Evolutionary conservation across 768 basidiomycete species (phyloP).

Genomic region (Mycena galericulata): DNA sequence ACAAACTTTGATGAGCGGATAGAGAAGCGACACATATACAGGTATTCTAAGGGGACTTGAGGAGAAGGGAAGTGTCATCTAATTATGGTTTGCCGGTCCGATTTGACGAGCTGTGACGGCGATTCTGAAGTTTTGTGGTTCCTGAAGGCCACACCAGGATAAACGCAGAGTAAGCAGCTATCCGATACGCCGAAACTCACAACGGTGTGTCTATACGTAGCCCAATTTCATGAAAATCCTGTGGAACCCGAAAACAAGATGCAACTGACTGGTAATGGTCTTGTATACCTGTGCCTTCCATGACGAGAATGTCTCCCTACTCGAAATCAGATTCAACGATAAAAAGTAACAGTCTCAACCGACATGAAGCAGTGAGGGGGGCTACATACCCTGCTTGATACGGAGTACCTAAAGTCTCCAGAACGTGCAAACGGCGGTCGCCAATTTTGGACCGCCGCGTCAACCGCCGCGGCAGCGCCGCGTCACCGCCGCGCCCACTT

Average conservation of each 20-base stretch:
- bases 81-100: no score
- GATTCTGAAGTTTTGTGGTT: background rate
- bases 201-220: conserved; percentile 7
- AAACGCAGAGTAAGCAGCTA: background rate
- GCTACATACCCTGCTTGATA: no score
- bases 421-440: no score
- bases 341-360: background rate
- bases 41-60: no score
- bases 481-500: no score
- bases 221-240: no score
- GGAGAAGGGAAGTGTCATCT: no score
- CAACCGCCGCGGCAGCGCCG: no score
- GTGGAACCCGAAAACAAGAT: background rate
- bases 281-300: background rate
- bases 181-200: background rate
- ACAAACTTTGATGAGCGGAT: no score
- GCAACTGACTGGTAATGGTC: background rate
- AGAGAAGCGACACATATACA: no score
- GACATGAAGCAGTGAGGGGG: background rate
- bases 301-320: background rate
- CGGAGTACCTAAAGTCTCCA: no score
- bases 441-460: no score
- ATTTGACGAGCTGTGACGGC: background rate
- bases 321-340: background rate
- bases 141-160: background rate